Percentiles rank a stretch among this genome's conserved stretches.
phyloP scores from a whole-genome alignment of 331 rosid genomes.

The Malus hybrid region DNA sequence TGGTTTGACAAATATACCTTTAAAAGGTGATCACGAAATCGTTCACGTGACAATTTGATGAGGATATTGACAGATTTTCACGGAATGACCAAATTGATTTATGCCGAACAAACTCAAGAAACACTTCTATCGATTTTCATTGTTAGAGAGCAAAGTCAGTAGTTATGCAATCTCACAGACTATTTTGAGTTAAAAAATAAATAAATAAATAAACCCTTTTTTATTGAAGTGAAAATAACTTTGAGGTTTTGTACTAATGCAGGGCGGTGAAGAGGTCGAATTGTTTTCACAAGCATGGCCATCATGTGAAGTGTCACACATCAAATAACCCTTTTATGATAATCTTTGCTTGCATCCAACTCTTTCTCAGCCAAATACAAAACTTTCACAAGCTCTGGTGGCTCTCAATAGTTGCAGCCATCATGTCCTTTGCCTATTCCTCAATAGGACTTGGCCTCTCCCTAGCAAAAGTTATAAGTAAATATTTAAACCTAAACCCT shows the following conservation, averaged over 20 bases:
- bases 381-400: constrained; percentile 82
- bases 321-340: constrained; percentile 73
- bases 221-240: neutral
- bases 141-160: no score
- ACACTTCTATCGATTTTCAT: no score
- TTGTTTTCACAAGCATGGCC: constrained; percentile 83
- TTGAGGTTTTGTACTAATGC: neutral
- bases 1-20: no score
- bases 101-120: rapidly evolving
- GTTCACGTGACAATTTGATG: no score
- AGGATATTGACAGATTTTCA: no score
- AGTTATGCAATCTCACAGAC: no score
- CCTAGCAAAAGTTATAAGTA: constrained; percentile 62
- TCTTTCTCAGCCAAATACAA: constrained; percentile 74
- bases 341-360: constrained; percentile 61
- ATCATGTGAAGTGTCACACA: constrained; percentile 38
- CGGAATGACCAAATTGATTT: no score
- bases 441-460: constrained; percentile 86
- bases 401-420: constrained; percentile 91
- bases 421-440: constrained; percentile 91
- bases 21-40: no score
- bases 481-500: neutral
- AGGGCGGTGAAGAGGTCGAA: constrained; percentile 90
- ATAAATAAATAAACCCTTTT: no score
- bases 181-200: no score